Percentiles rank a stretch among this genome's conserved stretches.
Evolutionary conservation across 2,329 filamentous ascomycete genomes (phyloP).

Genomic region (Calonectria leucothoes): DNA sequence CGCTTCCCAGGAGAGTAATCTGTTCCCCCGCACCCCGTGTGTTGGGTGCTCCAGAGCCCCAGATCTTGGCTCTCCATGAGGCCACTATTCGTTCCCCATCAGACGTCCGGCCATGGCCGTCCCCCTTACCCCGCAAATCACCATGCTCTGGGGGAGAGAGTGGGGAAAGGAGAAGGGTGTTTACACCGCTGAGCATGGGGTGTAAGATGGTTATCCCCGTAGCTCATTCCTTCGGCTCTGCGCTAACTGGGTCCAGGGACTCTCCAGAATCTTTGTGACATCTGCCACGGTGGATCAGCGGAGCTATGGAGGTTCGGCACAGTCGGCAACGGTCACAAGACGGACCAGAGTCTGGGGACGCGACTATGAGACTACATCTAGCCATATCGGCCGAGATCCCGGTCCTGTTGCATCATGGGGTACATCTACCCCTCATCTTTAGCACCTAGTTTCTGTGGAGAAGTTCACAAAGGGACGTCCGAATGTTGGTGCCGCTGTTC

Average conservation of each 20-base stretch:
- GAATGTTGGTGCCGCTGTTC: neutral
- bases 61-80: neutral
- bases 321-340: neutral
- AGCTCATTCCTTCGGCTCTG: neutral
- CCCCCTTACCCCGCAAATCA: neutral
- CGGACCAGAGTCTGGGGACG: neutral
- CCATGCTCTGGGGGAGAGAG: neutral
- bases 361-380: neutral
- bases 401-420: neutral
- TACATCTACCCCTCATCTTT: neutral
- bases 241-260: neutral
- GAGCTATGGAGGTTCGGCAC: neutral
- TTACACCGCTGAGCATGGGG: neutral
- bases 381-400: neutral
- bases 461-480: neutral
- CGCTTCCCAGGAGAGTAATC: neutral
- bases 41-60: neutral
- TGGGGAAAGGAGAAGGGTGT: neutral
- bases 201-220: neutral
- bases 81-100: neutral
- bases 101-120: neutral
- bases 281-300: too few species aligned
- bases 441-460: neutral
- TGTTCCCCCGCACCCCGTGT: neutral
- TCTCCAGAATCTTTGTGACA: neutral